Percentiles rank a stretch among this genome's conserved stretches.
phyloP scores from a whole-genome alignment of 2,329 filamentous ascomycete species.

The Fusarium cicatricum region DNA sequence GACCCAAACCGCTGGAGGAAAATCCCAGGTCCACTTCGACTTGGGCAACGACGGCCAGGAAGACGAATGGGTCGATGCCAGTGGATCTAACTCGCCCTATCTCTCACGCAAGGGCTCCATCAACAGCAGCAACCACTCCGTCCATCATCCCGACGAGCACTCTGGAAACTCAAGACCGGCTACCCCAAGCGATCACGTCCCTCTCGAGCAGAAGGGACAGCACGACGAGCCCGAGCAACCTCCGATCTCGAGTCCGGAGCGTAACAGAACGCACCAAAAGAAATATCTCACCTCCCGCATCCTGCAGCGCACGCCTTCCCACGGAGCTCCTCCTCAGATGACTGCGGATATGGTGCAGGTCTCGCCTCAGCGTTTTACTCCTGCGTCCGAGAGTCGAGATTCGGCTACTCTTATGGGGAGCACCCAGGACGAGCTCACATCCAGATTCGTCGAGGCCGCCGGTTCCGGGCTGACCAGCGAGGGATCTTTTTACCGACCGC shows the following conservation, averaged over 20 bases:
- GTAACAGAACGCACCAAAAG: conserved; percentile 61
- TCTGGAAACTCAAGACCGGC: conserved; percentile 48
- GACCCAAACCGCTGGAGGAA: conserved; percentile 53
- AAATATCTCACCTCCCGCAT: conserved; percentile 73
- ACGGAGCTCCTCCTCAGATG: conserved; percentile 70
- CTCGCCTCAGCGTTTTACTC: conserved; percentile 49
- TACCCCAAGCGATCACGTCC: conserved; percentile 43
- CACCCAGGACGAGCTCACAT: conserved; percentile 61
- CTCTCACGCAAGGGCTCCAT: conserved; percentile 57
- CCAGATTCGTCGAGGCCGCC: conserved; percentile 64
- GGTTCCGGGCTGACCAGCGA: conserved; percentile 60
- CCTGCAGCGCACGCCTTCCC: conserved; percentile 69
- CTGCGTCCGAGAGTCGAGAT: conserved; percentile 41
- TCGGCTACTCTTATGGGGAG: conserved; percentile 41
- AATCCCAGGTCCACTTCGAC: conserved; percentile 69
- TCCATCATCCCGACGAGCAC: conserved; percentile 50
- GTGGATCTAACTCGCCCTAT: conserved; percentile 68
- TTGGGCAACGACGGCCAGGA: conserved; percentile 61
- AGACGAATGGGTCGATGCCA: conserved; percentile 74
- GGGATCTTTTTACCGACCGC: conserved; percentile 60
- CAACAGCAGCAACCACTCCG: conserved; percentile 57
- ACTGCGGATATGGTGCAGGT: conserved; percentile 62
- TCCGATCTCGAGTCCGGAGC: conserved; percentile 46
- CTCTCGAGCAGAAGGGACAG: conserved; percentile 18
- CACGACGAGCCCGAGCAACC: conserved; percentile 17